A percentile compares a stretch with the other conserved stretches of the same genome.
Evolutionary conservation across 2,329 filamentous ascomycete genomes (phyloP).

Genomic region (Aschersonia sp.): DNA sequence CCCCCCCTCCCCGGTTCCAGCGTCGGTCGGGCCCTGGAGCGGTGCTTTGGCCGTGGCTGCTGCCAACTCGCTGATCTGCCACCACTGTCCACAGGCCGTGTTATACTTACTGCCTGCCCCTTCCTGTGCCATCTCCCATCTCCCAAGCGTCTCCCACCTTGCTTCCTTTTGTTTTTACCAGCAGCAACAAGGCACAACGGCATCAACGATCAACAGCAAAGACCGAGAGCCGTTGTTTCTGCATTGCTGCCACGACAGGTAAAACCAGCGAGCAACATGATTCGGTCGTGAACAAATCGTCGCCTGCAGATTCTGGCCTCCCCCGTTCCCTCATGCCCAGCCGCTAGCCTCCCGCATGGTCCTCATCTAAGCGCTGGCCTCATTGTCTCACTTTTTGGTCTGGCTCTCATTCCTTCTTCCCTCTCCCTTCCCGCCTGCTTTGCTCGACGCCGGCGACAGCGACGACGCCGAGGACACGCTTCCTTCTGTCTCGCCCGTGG

Average conservation of each 20-base stretch:
- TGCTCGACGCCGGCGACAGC: constrained; percentile 5
- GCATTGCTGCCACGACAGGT: background rate
- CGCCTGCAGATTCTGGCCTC: constrained; percentile 2
- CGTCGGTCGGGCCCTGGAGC: too few species aligned
- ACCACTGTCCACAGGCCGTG: too few species aligned
- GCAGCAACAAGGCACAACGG: background rate
- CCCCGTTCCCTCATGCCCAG: background rate
- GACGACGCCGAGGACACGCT: constrained; percentile 5
- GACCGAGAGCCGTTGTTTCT: too few species aligned
- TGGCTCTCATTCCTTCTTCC: constrained; percentile 10
- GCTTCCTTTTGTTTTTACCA: background rate
- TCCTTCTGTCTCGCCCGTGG: constrained; percentile 2
- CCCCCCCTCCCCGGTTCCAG: too few species aligned
- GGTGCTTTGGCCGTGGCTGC: too few species aligned
- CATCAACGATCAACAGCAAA: background rate
- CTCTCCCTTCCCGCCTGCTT: constrained; percentile 8
- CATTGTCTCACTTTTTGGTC: constrained; percentile 8
- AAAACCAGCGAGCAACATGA: constrained; percentile 1
- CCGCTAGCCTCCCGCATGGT: constrained; percentile 7
- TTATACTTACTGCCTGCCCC: too few species aligned
- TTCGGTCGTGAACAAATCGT: constrained; percentile 2
- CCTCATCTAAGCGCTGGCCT: constrained; percentile 7
- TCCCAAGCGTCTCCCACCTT: background rate
- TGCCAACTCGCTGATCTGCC: too few species aligned
- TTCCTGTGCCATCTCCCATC: too few species aligned